These are phyloP conservation scores for Cladophialophora psammophila DNA, from an alignment of 2,329 filamentous ascomycete species.

Conservation along the genomic window DNA sequence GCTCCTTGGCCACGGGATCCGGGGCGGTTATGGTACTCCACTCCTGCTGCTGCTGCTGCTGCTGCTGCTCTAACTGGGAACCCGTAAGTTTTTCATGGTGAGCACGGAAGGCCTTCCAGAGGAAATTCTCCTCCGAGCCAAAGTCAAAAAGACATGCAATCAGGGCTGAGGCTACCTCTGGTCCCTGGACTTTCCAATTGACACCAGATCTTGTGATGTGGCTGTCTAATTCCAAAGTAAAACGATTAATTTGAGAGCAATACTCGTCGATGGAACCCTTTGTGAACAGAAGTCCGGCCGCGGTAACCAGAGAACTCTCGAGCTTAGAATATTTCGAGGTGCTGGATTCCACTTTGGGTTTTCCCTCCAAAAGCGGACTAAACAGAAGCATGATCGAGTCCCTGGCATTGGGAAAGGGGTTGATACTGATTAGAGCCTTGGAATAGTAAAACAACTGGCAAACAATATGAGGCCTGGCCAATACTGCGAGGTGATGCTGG, in stretches of 20 bases:
- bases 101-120: constrained; percentile 44
- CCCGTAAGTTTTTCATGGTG: constrained; percentile 27
- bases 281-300: constrained; percentile 60
- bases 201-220: constrained; percentile 57
- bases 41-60: background rate
- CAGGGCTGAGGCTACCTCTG: constrained; percentile 63
- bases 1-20: constrained; percentile 27
- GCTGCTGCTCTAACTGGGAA: constrained; percentile 12
- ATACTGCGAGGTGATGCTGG: constrained; percentile 83
- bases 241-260: constrained; percentile 49
- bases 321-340: constrained; percentile 45
- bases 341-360: constrained; percentile 43
- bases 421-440: constrained; percentile 63
- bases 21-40: background rate
- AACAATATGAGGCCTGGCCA: constrained; percentile 64
- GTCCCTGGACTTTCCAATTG: constrained; percentile 61
- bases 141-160: constrained; percentile 64
- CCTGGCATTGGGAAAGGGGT: constrained; percentile 63
- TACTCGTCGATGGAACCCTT: constrained; percentile 49
- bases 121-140: constrained; percentile 50
- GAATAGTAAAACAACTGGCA: constrained; percentile 64
- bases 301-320: constrained; percentile 60
- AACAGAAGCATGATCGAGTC: constrained; percentile 65
- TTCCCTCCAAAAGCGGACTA: constrained; percentile 55
- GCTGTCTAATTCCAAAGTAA: constrained; percentile 55